Percentiles rank a stretch among this genome's conserved stretches.
Evolutionary conservation across 768 basidiomycete species (phyloP).

Genomic region (Lyophyllum decastes): DNA sequence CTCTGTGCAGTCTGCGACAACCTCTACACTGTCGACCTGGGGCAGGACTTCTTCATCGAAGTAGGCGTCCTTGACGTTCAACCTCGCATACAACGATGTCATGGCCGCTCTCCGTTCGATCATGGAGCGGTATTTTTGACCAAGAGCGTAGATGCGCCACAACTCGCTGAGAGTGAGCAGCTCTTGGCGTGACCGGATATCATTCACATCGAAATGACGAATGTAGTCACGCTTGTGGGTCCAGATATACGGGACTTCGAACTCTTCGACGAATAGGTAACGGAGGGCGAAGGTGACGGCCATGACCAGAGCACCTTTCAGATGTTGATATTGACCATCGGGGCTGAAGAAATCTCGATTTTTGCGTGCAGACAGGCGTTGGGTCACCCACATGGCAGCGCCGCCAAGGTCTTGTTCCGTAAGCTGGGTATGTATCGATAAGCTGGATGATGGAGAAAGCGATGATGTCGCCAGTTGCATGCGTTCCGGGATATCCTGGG

Average conservation of each 20-base stretch:
- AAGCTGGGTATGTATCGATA: slow-evolving; percentile 63
- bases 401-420: slow-evolving; percentile 73
- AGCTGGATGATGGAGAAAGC: slow-evolving; percentile 63
- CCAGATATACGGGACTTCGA: slow-evolving; percentile 96
- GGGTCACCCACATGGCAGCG: slow-evolving; percentile 88
- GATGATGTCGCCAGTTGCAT: slow-evolving; percentile 91
- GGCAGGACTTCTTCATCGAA: slow-evolving; percentile 70
- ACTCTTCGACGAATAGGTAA: slow-evolving; percentile 83
- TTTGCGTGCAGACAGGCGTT: slow-evolving; percentile 71
- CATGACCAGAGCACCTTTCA: slow-evolving; percentile 68
- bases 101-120: slow-evolving; percentile 71
- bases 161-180: slow-evolving; percentile 79
- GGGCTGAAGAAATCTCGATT: slow-evolving; percentile 72
- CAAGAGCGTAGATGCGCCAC: slow-evolving; percentile 90
- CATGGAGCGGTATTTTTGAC: slow-evolving; percentile 87
- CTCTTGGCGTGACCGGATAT: slow-evolving; percentile 62
- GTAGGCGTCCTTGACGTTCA: slow-evolving; percentile 72
- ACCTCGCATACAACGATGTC: slow-evolving; percentile 61
- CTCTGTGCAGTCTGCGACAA: slow-evolving; percentile 87
- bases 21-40: slow-evolving; percentile 79
- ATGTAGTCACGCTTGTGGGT: slow-evolving; percentile 92
- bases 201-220: slow-evolving; percentile 72
- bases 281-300: slow-evolving; percentile 81
- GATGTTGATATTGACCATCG: slow-evolving; percentile 57
- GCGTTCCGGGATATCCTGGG: slow-evolving; percentile 90